Evolutionary conservation across 2,329 filamentous ascomycete species (phyloP).

Genomic region (Cercospora sojina): DNA sequence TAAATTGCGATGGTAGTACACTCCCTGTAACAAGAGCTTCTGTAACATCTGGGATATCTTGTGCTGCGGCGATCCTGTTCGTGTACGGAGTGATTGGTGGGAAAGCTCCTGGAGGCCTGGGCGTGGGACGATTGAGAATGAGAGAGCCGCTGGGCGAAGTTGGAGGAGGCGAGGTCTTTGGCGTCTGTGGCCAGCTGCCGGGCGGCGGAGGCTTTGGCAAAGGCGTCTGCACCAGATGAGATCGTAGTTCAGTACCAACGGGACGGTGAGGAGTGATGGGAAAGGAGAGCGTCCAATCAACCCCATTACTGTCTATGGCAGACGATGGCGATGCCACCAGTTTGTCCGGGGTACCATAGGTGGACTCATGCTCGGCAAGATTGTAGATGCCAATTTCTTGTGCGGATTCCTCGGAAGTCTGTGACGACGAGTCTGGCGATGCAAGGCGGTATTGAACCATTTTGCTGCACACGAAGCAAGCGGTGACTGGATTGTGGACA

Average conservation of each 20-base stretch:
- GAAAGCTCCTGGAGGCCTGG: neutral
- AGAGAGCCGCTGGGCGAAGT: neutral
- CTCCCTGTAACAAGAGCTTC: neutral
- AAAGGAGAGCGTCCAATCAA: neutral
- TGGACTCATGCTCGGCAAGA: neutral
- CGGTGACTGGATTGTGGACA: neutral
- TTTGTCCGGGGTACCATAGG: neutral
- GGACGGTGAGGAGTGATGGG: neutral
- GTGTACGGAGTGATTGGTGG: neutral
- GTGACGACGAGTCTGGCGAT: neutral
- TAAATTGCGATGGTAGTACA: neutral
- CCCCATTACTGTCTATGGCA: neutral
- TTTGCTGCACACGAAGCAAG: neutral
- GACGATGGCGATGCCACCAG: neutral
- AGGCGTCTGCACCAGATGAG: neutral
- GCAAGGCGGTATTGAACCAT: neutral
- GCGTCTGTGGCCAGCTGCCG: neutral
- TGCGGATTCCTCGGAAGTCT: neutral
- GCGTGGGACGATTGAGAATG: neutral
- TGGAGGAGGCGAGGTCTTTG: neutral
- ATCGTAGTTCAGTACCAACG: neutral
- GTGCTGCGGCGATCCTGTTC: conserved; percentile 1
- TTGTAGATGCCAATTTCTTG: neutral
- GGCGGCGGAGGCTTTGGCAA: neutral
- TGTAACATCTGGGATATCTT: neutral